A percentile compares a stretch with the other conserved stretches of the same genome.
These are phyloP conservation scores for Monosporozyma servazzii DNA, from an alignment of 805 yeast genomes.

Conservation along the genomic window DNA sequence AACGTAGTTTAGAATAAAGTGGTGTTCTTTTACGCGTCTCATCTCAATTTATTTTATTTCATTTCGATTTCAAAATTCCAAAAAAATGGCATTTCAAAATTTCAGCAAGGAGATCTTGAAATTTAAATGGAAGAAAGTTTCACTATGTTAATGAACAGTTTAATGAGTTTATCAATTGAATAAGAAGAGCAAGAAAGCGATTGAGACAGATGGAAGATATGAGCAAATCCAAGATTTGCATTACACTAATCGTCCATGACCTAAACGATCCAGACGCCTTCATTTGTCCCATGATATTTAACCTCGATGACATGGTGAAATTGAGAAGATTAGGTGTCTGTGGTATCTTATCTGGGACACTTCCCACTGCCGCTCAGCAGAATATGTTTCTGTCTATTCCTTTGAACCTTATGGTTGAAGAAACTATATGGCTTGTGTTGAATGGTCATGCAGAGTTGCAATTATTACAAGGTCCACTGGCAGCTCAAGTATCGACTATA, in stretches of 20 bases:
- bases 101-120: not conserved
- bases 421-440: conserved; percentile 54
- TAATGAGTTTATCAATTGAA: not conserved
- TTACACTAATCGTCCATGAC: not conserved
- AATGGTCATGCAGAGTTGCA: conserved; percentile 32
- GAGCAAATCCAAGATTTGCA: not conserved
- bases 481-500: conserved; percentile 6
- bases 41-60: not conserved
- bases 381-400: conserved; percentile 83
- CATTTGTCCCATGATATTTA: conserved; percentile 44
- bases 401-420: conserved; percentile 61
- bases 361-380: conserved; percentile 90
- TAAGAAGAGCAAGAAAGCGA: not conserved
- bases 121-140: not conserved
- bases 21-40: conserved; percentile 1
- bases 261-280: not conserved
- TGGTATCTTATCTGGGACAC: conserved; percentile 75
- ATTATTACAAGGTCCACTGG: conserved; percentile 35
- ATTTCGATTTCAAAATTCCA: not conserved
- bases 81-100: not conserved
- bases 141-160: not conserved
- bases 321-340: conserved; percentile 57
- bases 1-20: not conserved
- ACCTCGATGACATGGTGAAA: conserved; percentile 40
- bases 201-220: not conserved